A percentile compares a stretch with the other conserved stretches of the same genome.
phyloP scores from a whole-genome alignment of 257 asterid genomes.

The Orobanche coerulescens region DNA sequence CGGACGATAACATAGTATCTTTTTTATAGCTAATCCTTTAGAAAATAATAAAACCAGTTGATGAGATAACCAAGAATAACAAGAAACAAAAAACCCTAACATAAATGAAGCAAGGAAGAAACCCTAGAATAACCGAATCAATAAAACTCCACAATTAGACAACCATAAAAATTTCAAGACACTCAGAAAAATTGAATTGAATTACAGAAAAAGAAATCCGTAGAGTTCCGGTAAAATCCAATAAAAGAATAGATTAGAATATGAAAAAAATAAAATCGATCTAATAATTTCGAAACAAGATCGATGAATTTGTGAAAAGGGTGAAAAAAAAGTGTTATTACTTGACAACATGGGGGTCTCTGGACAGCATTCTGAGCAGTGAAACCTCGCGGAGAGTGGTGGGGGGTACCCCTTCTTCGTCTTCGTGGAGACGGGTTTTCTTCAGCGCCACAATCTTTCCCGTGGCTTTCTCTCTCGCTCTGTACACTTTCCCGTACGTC shows the following conservation, averaged over 20 bases:
- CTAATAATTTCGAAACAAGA: background rate
- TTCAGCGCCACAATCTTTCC: slow-evolving; percentile 87
- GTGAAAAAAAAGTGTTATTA: slow-evolving; percentile 13
- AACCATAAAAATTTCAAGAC: background rate
- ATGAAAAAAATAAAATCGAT: background rate
- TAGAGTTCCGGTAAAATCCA: background rate
- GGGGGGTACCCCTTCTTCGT: slow-evolving; percentile 97
- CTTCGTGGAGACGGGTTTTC: slow-evolving; percentile 93
- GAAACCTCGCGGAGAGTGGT: slow-evolving; percentile 98
- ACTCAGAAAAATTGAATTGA: background rate
- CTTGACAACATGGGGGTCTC: slow-evolving; percentile 84
- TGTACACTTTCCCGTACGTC: slow-evolving; percentile 85
- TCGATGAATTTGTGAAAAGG: background rate
- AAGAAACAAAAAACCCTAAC: background rate
- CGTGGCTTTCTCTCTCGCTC: slow-evolving; percentile 89
- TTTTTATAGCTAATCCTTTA: background rate
- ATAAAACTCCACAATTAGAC: too few relatives aligned
- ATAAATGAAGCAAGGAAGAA: slow-evolving; percentile 2
- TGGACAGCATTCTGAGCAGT: slow-evolving; percentile 76
- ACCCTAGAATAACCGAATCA: background rate
- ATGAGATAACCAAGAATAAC: background rate
- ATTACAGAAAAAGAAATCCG: background rate
- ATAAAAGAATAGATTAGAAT: background rate
- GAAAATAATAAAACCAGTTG: background rate
- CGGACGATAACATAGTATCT: background rate